These are phyloP conservation scores for Thielaviopsis musarum DNA, from an alignment of 2,329 filamentous ascomycete species.

Conservation along the genomic window DNA sequence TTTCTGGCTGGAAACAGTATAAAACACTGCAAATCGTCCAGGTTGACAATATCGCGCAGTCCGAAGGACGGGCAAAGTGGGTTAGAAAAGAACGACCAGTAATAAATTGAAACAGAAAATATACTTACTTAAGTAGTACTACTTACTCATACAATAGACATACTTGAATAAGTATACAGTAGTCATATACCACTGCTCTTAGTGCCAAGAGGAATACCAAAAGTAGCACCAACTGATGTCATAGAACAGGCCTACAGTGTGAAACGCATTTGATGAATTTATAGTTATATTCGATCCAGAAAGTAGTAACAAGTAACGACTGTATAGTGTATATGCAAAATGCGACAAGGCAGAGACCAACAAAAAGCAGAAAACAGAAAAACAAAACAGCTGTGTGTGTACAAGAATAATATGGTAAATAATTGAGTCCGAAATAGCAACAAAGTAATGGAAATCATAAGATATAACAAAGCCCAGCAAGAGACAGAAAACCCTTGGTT, in stretches of 20 bases:
- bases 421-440: not conserved
- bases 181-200: too few relatives aligned
- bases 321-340: not conserved
- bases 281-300: not conserved
- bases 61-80: too few relatives aligned
- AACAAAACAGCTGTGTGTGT: not conserved
- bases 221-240: not conserved
- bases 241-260: not conserved
- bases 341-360: not conserved
- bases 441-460: not conserved
- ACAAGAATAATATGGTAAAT: not conserved
- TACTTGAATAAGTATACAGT: too few relatives aligned
- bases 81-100: too few relatives aligned
- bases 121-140: too few relatives aligned
- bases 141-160: too few relatives aligned
- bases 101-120: too few relatives aligned
- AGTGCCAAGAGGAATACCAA: too few relatives aligned
- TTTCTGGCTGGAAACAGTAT: too few relatives aligned
- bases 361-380: not conserved
- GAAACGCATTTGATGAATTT: not conserved
- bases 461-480: not conserved
- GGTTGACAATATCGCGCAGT: too few relatives aligned
- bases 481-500: not conserved
- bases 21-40: too few relatives aligned
- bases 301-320: not conserved